phyloP scores from a whole-genome alignment of 1,284 basidiomycete species.

The Cryptococcus deneoformans region DNA sequence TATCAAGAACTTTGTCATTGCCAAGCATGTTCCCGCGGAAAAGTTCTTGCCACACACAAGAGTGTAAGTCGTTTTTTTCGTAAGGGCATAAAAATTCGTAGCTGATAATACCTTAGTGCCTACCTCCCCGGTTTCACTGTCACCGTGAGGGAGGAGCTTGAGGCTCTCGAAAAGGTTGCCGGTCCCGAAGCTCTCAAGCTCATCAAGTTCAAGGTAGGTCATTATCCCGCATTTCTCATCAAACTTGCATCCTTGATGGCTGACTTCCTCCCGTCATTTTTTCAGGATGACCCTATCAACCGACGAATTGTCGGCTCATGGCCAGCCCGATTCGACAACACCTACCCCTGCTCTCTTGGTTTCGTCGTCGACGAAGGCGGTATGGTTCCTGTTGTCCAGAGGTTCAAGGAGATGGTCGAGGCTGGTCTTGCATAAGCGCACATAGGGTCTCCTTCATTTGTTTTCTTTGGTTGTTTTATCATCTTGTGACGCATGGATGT shows the following conservation, averaged over 20 bases:
- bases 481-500: too few species aligned
- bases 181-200: slow-evolving; percentile 44
- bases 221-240: too few species aligned
- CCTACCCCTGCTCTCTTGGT: slow-evolving; percentile 41
- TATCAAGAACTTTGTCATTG: slow-evolving; percentile 58
- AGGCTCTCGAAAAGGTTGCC: slow-evolving; percentile 42
- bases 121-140: slow-evolving; percentile 49
- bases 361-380: slow-evolving; percentile 46
- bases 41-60: slow-evolving; percentile 57
- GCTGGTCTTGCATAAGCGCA: slow-evolving; percentile 25
- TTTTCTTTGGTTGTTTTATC: too few species aligned
- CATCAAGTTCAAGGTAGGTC: slow-evolving; percentile 40
- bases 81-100: background rate
- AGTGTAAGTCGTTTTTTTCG: slow-evolving; percentile 10
- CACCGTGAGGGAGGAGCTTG: slow-evolving; percentile 45
- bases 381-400: slow-evolving; percentile 44
- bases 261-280: background rate
- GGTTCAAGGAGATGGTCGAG: slow-evolving; percentile 44
- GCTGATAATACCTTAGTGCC: slow-evolving; percentile 11
- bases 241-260: background rate
- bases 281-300: slow-evolving; percentile 47
- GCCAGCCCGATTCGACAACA: slow-evolving; percentile 47
- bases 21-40: slow-evolving; percentile 55
- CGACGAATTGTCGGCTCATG: slow-evolving; percentile 46
- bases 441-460: slow-evolving; percentile 5